These are phyloP conservation scores for Neopestalotiopsis sp. DNA, from an alignment of 2,329 filamentous ascomycete species.

Conservation along the genomic window DNA sequence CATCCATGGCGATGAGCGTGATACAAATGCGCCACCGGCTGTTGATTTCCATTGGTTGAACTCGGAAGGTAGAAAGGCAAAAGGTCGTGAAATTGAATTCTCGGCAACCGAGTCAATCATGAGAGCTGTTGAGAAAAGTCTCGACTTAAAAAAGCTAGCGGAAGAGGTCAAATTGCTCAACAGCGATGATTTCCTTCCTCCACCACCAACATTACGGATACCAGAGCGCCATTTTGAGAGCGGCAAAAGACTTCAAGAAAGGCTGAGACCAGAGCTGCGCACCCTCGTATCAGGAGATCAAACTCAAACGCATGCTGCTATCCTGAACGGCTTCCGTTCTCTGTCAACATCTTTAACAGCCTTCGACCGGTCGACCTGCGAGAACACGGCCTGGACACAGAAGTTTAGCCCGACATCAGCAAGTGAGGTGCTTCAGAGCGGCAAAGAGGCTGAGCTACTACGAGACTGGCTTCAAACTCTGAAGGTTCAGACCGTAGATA, in stretches of 20 bases:
- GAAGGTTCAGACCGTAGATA: slow-evolving; percentile 78
- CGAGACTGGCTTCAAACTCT: slow-evolving; percentile 82
- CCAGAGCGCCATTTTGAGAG: slow-evolving; percentile 64
- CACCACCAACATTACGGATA: slow-evolving; percentile 56
- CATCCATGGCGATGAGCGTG: slow-evolving; percentile 55
- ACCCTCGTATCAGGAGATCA: slow-evolving; percentile 29
- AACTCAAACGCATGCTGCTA: slow-evolving; percentile 57
- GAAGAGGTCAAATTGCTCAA: slow-evolving; percentile 41
- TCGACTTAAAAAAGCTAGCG: slow-evolving; percentile 44
- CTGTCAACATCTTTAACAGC: slow-evolving; percentile 72
- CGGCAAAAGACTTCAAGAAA: slow-evolving; percentile 56
- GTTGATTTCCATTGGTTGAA: slow-evolving; percentile 10
- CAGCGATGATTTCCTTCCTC: slow-evolving; percentile 47
- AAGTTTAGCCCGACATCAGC: slow-evolving; percentile 81
- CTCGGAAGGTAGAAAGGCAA: slow-evolving; percentile 50
- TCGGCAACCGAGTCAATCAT: slow-evolving; percentile 50
- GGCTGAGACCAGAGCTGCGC: slow-evolving; percentile 53
- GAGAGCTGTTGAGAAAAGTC: slow-evolving; percentile 37
- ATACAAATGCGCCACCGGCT: background rate
- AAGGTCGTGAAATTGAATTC: slow-evolving; percentile 52
- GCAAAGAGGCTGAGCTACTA: slow-evolving; percentile 72
- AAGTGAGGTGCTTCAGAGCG: slow-evolving; percentile 75
- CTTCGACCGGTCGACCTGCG: slow-evolving; percentile 81
- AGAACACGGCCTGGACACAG: slow-evolving; percentile 75
- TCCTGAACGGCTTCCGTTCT: slow-evolving; percentile 63